Conservation (phyloP, 768 basidiomycete genomes). For the Amanita jacksonii region DNA sequence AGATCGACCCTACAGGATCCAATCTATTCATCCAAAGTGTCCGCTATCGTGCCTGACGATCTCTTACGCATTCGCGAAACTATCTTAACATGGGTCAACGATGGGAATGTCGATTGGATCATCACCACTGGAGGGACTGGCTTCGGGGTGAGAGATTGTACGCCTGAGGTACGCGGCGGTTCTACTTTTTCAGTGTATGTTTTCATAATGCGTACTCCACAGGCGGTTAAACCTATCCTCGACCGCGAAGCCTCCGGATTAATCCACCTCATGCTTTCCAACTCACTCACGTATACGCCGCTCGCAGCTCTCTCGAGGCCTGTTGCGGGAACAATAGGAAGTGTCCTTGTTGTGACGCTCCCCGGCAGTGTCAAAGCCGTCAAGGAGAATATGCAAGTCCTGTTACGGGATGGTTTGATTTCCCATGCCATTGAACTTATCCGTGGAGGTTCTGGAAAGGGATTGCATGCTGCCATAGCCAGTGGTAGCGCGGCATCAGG, state of each 20-base stretch:
- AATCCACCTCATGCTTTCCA: conserved; percentile 59
- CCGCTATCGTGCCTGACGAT: conserved; percentile 60
- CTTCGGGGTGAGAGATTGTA: conserved; percentile 70
- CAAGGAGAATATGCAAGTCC: conserved; percentile 59
- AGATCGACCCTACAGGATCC: conserved; percentile 10
- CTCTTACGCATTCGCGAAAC: conserved; percentile 34
- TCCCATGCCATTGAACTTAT: conserved; percentile 68
- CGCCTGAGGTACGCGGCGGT: conserved; percentile 59
- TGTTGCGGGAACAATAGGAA: conserved; percentile 61
- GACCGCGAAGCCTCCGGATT: conserved; percentile 63
- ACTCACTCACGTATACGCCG: conserved; percentile 66
- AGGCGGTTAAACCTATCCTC: conserved; percentile 58
- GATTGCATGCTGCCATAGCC: conserved; percentile 45
- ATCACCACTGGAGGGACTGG: conserved; percentile 86
- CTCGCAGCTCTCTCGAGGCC: conserved; percentile 79
- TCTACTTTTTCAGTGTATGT: not conserved
- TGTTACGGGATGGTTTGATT: conserved; percentile 49
- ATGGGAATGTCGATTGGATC: conserved; percentile 55
- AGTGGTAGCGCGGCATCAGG: no score
- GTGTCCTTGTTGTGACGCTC: conserved; percentile 66
- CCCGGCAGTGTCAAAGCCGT: conserved; percentile 85
- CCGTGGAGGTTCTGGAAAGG: conserved; percentile 53
- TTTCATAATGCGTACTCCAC: not conserved
- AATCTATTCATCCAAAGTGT: conserved; percentile 27
- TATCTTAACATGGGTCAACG: conserved; percentile 36